Base-by-base conservation (phyloP, 805 yeast species). In the Alloascoidea africana region DNA sequence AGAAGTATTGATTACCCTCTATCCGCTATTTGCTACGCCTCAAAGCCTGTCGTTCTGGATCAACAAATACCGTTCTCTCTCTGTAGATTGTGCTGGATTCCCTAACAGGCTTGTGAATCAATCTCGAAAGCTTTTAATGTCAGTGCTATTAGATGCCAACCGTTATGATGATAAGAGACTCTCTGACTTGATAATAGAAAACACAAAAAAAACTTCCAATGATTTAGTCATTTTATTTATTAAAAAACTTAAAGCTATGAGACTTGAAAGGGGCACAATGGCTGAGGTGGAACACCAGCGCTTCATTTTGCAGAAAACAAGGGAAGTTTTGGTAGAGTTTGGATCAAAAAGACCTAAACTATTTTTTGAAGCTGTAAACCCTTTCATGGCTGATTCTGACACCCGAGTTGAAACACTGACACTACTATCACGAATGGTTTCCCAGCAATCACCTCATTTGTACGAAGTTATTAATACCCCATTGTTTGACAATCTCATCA, bases 291-390 rank as follows among this genome's bases (percentile, higher is more conserved):
- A 69, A 45, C 44, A 66, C 18, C 36, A 52, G 11, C 46, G 73
- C 14, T 67, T 64, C 40, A 53, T 63, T 3, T 55, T 55, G 37
- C 44, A 48, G 14, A 66, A 65, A 42, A 51, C 63, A 34, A 38
- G 49, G 3, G 34, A 36, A 1, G 16, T 66, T 4, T 43, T 66
- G 5, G 38, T 39, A 2, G 55, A 52, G 14, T 62, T 53, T 52
- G 65, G 60, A 2, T 38, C 46, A n/a, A 44, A 46, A 18, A 42
- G 54, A 35, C 51, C 63, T 1, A 33, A 33, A 16, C 36, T 19
- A 2, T 63, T 58, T 41, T 58, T 59, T 40, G 38, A 41, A 1
- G 27, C 58, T 5, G 34, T 63, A 11, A 48, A 57, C 41, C 42
- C 42, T 1, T 49, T 47, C 36, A 44, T 66, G 19, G 19, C 27